These are phyloP conservation scores for Leishmania mexicana DNA, from an alignment of 208 protist genomes.

Conservation along the genomic window DNA sequence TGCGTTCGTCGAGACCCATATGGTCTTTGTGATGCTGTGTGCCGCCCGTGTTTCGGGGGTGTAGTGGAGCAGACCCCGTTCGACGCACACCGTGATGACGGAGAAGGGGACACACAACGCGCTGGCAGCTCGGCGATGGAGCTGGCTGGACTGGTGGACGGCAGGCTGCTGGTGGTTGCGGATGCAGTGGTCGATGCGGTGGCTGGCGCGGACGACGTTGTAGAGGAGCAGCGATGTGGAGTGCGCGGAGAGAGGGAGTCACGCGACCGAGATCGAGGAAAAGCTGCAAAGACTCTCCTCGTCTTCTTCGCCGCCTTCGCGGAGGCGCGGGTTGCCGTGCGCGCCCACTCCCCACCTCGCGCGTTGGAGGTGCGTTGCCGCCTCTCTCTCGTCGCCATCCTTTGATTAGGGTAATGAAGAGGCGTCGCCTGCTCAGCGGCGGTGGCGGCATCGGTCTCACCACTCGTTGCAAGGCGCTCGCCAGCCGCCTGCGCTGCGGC, in stretches of 20 bases:
- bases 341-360: not conserved
- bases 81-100: not conserved
- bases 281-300: not conserved
- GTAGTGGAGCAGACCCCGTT: not conserved
- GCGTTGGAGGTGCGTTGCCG: slow-evolving; percentile 4
- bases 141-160: slow-evolving; percentile 5
- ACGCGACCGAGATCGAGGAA: not conserved
- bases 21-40: not conserved
- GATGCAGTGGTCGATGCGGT: slow-evolving; percentile 1
- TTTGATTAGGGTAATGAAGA: not conserved
- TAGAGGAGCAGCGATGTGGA: not conserved
- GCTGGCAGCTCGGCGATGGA: slow-evolving; percentile 1
- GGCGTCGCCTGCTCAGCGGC: not conserved
- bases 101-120: not conserved
- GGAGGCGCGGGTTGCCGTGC: not conserved
- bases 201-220: not conserved
- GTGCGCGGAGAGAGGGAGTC: not conserved
- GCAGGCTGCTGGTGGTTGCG: slow-evolving; percentile 5
- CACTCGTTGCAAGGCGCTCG: not conserved
- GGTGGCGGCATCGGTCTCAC: not conserved
- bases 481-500: not conserved
- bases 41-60: not conserved
- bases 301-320: not conserved
- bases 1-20: not conserved
- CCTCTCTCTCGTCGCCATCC: not conserved